phyloP scores from a whole-genome alignment of 2,329 filamentous ascomycete genomes.

The Triangularia setosa region DNA sequence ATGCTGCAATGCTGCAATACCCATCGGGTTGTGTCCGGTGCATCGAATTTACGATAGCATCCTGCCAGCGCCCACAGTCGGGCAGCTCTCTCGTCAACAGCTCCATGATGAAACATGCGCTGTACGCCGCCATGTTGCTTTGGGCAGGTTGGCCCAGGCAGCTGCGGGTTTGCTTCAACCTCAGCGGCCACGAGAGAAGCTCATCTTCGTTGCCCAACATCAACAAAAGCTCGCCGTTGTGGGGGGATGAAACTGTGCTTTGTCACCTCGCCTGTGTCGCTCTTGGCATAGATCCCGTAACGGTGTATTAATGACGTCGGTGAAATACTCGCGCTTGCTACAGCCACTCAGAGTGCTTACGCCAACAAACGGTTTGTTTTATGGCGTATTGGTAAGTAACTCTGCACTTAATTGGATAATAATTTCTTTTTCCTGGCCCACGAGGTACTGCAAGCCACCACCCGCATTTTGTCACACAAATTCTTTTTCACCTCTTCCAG shows the following conservation, averaged over 20 bases:
- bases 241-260: not conserved
- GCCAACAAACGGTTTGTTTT: slow-evolving; percentile 8
- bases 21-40: not conserved
- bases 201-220: not conserved
- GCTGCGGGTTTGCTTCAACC: not conserved
- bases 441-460: not conserved
- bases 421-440: not conserved
- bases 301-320: slow-evolving; percentile 16
- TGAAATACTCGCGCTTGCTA: slow-evolving; percentile 9
- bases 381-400: not conserved
- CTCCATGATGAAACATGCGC: not conserved
- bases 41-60: not conserved
- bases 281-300: not conserved
- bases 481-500: not conserved
- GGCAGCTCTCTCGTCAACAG: not conserved
- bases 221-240: not conserved
- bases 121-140: not conserved
- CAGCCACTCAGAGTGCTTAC: slow-evolving; percentile 8
- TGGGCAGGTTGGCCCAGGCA: not conserved
- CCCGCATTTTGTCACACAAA: slow-evolving; percentile 1
- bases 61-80: not conserved
- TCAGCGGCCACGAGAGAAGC: not conserved
- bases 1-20: slow-evolving; percentile 3
- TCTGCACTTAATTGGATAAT: not conserved
- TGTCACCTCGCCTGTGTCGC: not conserved